phyloP scores from a whole-genome alignment of 2,329 filamentous ascomycete genomes.

The Aplosporella prunicola region DNA sequence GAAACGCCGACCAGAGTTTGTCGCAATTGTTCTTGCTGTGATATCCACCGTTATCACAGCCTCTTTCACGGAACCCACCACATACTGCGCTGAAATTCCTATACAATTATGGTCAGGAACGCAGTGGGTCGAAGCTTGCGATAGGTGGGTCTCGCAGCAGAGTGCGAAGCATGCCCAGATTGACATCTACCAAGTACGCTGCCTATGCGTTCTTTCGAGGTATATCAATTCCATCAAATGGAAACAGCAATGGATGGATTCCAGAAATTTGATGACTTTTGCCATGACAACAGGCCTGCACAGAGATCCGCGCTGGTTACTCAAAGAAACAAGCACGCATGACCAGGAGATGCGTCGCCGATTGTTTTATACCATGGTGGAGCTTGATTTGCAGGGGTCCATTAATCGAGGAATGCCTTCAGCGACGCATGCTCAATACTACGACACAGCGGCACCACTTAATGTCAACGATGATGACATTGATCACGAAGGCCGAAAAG shows the following conservation, averaged over 20 bases:
- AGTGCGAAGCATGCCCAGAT: conserved; percentile 45
- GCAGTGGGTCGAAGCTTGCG: conserved; percentile 30
- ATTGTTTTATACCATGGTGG: conserved; percentile 48
- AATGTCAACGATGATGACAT: conserved; percentile 45
- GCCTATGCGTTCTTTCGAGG: conserved; percentile 42
- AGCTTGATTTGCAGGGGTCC: conserved; percentile 47
- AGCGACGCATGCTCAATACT: conserved; percentile 33
- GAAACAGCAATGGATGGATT: conserved; percentile 45
- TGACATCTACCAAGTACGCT: conserved; percentile 41
- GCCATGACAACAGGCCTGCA: conserved; percentile 47
- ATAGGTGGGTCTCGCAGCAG: conserved; percentile 35
- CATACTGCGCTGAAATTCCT: conserved; percentile 36
- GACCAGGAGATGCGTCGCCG: conserved; percentile 46
- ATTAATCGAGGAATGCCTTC: conserved; percentile 47
- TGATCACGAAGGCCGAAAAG: conserved; percentile 15
- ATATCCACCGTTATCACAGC: conserved; percentile 26
- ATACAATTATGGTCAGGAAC: conserved; percentile 30
- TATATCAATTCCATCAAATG: conserved; percentile 42
- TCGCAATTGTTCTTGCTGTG: conserved; percentile 33
- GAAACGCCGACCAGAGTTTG: conserved; percentile 22
- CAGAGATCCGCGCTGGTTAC: conserved; percentile 33
- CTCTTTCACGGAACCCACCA: conserved; percentile 17
- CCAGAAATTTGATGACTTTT: conserved; percentile 42
- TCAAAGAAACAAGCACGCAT: conserved; percentile 19
- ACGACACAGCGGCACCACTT: conserved; percentile 40